phyloP scores from a whole-genome alignment of 768 basidiomycete species.

The Dioszegia aurantiaca region DNA sequence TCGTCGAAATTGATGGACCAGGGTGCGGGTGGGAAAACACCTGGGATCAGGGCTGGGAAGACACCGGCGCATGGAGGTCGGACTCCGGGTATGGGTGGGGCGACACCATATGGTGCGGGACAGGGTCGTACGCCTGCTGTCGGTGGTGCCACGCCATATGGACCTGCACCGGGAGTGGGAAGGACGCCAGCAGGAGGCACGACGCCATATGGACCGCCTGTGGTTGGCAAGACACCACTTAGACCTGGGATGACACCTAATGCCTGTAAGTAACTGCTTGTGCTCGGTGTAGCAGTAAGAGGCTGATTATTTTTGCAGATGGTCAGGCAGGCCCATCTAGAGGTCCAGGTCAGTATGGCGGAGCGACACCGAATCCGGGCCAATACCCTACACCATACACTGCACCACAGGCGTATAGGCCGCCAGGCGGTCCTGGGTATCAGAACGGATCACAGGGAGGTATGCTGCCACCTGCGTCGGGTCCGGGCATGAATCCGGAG shows the following conservation, averaged over 20 bases:
- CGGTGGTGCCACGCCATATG: constrained; percentile 13
- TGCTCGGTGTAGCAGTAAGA: too few relatives aligned
- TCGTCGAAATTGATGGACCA: constrained; percentile 35
- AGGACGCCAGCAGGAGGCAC: constrained; percentile 29
- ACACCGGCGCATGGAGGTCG: constrained; percentile 39
- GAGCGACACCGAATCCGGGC: constrained; percentile 11
- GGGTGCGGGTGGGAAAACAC: constrained; percentile 41
- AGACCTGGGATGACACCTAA: constrained; percentile 40
- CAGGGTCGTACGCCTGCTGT: constrained; percentile 29
- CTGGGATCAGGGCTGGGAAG: constrained; percentile 41
- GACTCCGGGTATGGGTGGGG: constrained; percentile 30
- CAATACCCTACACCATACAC: too few relatives aligned
- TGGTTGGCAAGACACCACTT: constrained; percentile 23
- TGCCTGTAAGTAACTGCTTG: constrained; percentile 46
- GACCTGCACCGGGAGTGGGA: not conserved
- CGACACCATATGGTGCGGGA: constrained; percentile 12
- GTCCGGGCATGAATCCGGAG: constrained; percentile 41
- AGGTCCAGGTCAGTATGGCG: constrained; percentile 16
- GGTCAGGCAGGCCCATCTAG: constrained; percentile 8
- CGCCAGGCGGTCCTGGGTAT: not conserved
- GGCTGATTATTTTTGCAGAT: constrained; percentile 1
- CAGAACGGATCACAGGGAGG: constrained; percentile 59
- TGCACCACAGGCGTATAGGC: not conserved
- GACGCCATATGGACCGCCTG: constrained; percentile 9
- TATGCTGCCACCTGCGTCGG: not conserved